phyloP scores from a whole-genome alignment of 2,329 filamentous ascomycete genomes.

The Colletotrichum sp. region DNA sequence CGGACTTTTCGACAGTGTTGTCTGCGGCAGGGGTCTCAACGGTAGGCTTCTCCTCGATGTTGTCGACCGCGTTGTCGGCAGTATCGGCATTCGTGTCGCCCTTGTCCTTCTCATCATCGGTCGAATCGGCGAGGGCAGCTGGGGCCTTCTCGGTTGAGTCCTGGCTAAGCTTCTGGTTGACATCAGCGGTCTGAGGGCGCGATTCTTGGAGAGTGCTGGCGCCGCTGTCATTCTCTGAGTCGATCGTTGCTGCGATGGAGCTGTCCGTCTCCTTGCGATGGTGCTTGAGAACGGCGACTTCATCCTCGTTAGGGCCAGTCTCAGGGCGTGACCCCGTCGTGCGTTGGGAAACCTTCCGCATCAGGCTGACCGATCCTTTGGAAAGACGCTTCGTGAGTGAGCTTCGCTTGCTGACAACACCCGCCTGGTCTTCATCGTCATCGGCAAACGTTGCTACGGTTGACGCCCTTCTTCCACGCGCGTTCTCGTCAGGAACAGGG shows the following conservation, averaged over 20 bases:
- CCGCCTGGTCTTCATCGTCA: conserved; percentile 49
- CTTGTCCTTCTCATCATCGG: background rate
- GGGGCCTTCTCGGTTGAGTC: conserved; percentile 3
- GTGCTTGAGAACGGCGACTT: conserved; percentile 40
- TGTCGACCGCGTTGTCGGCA: conserved; percentile 31
- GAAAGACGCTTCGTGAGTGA: conserved; percentile 56
- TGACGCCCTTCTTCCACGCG: conserved; percentile 53
- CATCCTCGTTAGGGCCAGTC: conserved; percentile 43
- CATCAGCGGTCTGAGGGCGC: conserved; percentile 36
- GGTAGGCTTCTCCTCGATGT: conserved; percentile 23
- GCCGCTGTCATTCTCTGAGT: conserved; percentile 53
- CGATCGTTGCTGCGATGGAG: conserved; percentile 64
- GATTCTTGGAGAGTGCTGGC: conserved; percentile 32
- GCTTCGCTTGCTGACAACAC: conserved; percentile 30
- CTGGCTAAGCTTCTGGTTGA: conserved; percentile 42
- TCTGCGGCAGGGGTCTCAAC: conserved; percentile 19
- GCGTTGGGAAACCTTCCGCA: conserved; percentile 41
- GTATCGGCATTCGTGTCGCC: conserved; percentile 23
- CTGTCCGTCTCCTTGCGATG: conserved; percentile 43
- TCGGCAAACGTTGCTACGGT: conserved; percentile 76
- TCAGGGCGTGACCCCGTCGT: conserved; percentile 22
- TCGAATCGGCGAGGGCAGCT: background rate
- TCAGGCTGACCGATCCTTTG: conserved; percentile 43
- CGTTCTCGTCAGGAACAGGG: conserved; percentile 48
- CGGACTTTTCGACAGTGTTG: conserved; percentile 22